Evolutionary conservation across 2,329 filamentous ascomycete species (phyloP).

Genomic region (Arthrobotrys pseudoclavata): DNA sequence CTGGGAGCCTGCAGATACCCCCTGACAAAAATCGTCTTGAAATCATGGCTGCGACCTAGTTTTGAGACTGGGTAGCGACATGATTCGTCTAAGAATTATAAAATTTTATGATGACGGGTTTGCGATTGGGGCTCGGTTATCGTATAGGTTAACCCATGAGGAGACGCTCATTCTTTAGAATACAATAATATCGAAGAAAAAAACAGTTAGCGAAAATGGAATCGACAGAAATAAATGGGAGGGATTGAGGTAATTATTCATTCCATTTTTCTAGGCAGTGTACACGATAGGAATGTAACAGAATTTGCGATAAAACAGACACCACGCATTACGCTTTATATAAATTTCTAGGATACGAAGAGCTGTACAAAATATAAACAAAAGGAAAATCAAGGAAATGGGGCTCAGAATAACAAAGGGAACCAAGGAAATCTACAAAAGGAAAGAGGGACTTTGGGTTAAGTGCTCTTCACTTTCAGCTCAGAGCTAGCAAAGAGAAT

Average conservation of each 20-base stretch:
- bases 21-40: neutral
- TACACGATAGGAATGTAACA: neutral
- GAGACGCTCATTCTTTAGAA: conserved; percentile 19
- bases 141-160: conserved; percentile 11
- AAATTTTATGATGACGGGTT: neutral
- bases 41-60: neutral
- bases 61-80: too few relatives aligned
- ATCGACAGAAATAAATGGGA: neutral
- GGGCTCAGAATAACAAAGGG: neutral
- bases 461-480: neutral
- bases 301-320: neutral
- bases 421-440: neutral
- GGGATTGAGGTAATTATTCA: too few relatives aligned
- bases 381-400: neutral
- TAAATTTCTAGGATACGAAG: neutral
- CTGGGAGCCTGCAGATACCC: neutral
- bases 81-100: neutral
- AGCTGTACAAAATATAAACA: neutral
- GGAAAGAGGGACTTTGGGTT: neutral
- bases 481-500: neutral
- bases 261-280: neutral
- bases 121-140: conserved; percentile 2
- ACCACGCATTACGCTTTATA: conserved; percentile 9
- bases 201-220: neutral
- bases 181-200: neutral